Base-by-base conservation (phyloP, 805 yeast genomes). In the Starmera amethionina region DNA sequence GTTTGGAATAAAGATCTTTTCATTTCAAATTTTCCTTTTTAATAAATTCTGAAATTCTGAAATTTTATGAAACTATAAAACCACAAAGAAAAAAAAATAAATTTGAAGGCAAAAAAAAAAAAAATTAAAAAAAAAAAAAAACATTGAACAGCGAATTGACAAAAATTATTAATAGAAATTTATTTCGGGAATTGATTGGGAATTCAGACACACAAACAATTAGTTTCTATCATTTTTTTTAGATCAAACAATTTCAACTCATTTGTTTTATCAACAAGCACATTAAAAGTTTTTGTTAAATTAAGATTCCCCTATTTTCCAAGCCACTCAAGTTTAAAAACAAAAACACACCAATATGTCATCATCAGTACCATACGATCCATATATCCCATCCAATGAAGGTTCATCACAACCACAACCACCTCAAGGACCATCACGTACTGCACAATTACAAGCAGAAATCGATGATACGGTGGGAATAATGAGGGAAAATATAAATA, bases 401-500 rank as follows among this genome's bases (percentile, higher is more conserved):
- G 18, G 18, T 16, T 16, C 18, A 16, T 16, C 18, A 16, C 18
- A 37, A 44, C 28, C 42, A 58, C 51, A 37, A 43, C 51, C 22
- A 58, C 56, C 49, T 63, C 75, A 50, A 74, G 80, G 54, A 79
- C 93, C 30, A 27, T 33, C 35, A 16, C 16, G 27, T 8, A 93
- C 93, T 16, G 88, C 87, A 46, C 37, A 35, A 35, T 75, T 84
- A 58, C 89, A 84, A 62, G 87, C 89, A 35, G 93, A 86, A 72
- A 85, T 87, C 59, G 93, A 86, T 63, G 96, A 87, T 58, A 89
- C 98, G 13, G 96, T 93, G 35, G 97, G 95, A 14, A 83, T 89
- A 59, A 93, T 90, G 98, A 76, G 97, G 64, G 95, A 90, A 56
- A 90, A 93, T 68, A 86, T 90, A 67, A 87, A 87, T 68, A 86